Conservation (phyloP, 805 yeast genomes). For the Candida nitratophila region DNA sequence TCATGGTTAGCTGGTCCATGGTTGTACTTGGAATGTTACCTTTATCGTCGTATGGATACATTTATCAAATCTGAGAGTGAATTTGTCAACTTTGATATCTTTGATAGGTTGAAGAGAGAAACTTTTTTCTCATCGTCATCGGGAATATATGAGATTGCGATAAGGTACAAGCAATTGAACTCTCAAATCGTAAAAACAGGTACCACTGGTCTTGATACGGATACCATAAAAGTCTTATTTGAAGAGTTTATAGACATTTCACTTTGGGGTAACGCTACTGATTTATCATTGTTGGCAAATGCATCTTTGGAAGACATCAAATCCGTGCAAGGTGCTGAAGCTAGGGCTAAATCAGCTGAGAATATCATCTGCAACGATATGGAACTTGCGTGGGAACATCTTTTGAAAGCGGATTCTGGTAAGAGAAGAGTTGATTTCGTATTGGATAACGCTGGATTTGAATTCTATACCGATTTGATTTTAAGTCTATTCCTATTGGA, state of each 20-base stretch:
- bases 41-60: conserved; percentile 61
- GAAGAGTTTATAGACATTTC: conserved; percentile 82
- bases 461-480: conserved; percentile 79
- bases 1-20: conserved; percentile 88
- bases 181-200: conserved; percentile 14
- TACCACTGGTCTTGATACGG: conserved; percentile 23
- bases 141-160: conserved; percentile 79
- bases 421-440: conserved; percentile 68
- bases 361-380: conserved; percentile 75
- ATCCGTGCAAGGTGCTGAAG: conserved; percentile 85
- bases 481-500: conserved; percentile 64
- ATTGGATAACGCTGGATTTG: conserved; percentile 93
- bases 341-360: conserved; percentile 72
- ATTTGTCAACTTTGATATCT: conserved; percentile 65
- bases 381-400: conserved; percentile 55
- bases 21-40: conserved; percentile 79
- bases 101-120: conserved; percentile 58
- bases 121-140: conserved; percentile 68
- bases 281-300: conserved; percentile 80
- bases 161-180: conserved; percentile 43
- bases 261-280: conserved; percentile 98
- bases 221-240: conserved; percentile 51
- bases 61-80: conserved; percentile 31
- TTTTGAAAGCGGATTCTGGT: conserved; percentile 14
- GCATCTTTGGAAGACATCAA: conserved; percentile 87